Percentiles rank a stretch among this genome's conserved stretches.
Conservation (phyloP, 768 basidiomycete species). For the Candolleomyces aberdarensis region DNA sequence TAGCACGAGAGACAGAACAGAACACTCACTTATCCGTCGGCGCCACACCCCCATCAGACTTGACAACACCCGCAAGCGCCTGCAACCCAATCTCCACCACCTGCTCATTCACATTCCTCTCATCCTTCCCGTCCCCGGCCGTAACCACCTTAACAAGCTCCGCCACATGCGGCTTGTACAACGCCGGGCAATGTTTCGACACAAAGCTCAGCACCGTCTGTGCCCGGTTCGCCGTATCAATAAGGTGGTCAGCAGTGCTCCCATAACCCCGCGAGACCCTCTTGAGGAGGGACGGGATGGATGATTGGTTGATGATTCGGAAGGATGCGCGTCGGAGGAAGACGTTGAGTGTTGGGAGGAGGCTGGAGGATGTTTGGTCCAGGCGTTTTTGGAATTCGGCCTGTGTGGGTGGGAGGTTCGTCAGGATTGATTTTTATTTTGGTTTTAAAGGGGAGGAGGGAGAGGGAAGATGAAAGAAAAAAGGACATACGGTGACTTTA, state of each 20-base stretch:
- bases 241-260: conserved; percentile 30
- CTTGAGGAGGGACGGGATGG: conserved; percentile 77
- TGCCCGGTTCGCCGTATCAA: conserved; percentile 43
- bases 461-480: background rate
- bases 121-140: conserved; percentile 41
- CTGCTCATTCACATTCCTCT: conserved; percentile 26
- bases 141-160: conserved; percentile 74
- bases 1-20: too few species aligned
- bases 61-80: conserved; percentile 67
- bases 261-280: conserved; percentile 51
- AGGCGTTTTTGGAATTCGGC: conserved; percentile 76
- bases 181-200: conserved; percentile 70
- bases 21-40: conserved; percentile 71
- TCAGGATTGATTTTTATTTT: background rate
- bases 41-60: conserved; percentile 53
- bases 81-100: conserved; percentile 70
- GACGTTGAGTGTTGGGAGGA: conserved; percentile 63
- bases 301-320: conserved; percentile 80
- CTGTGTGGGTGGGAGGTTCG: conserved; percentile 29
- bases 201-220: conserved; percentile 53
- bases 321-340: conserved; percentile 71
- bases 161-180: conserved; percentile 71
- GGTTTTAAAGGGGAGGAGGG: too few species aligned
- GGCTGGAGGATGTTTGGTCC: conserved; percentile 62
- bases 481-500: conserved; percentile 63